Evolutionary conservation across 1,139 yeast genomes (phyloP).

Genomic region (Suhomyces ambrosiae): DNA sequence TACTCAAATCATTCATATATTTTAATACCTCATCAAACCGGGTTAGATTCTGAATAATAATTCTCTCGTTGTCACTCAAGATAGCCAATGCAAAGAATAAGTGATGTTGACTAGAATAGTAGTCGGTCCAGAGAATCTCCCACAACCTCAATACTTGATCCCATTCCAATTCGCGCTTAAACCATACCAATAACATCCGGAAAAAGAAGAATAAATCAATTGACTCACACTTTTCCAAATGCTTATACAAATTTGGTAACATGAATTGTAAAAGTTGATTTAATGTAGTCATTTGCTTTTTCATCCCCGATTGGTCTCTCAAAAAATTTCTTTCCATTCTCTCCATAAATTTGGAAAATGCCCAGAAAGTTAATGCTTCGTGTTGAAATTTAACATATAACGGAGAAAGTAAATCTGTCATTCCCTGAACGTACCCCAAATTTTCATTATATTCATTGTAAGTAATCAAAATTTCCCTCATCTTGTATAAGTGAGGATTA

Average conservation of each 20-base stretch:
- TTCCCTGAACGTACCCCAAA: slow-evolving; percentile 95
- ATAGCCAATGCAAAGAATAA: slow-evolving; percentile 85
- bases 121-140: slow-evolving; percentile 93
- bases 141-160: slow-evolving; percentile 76
- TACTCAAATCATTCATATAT: slow-evolving; percentile 87
- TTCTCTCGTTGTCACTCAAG: slow-evolving; percentile 80
- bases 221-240: slow-evolving; percentile 84
- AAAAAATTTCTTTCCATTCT: slow-evolving; percentile 93
- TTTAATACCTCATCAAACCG: slow-evolving; percentile 90
- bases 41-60: slow-evolving; percentile 69
- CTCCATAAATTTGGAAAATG: slow-evolving; percentile 86
- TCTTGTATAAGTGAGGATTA: slow-evolving; percentile 66
- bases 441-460: slow-evolving; percentile 82
- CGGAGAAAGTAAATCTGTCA: slow-evolving; percentile 92
- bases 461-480: slow-evolving; percentile 81
- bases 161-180: slow-evolving; percentile 86
- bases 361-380: slow-evolving; percentile 84
- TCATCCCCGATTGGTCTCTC: slow-evolving; percentile 91
- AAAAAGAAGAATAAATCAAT: slow-evolving; percentile 90
- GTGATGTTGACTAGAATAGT: slow-evolving; percentile 81
- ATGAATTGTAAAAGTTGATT: slow-evolving; percentile 84
- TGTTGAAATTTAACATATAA: slow-evolving; percentile 76
- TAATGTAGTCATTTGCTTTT: slow-evolving; percentile 78
- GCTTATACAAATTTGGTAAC: slow-evolving; percentile 82
- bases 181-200: slow-evolving; percentile 94